phyloP scores from a whole-genome alignment of 2,329 filamentous ascomycete genomes.

The Clathrospora elynae region DNA sequence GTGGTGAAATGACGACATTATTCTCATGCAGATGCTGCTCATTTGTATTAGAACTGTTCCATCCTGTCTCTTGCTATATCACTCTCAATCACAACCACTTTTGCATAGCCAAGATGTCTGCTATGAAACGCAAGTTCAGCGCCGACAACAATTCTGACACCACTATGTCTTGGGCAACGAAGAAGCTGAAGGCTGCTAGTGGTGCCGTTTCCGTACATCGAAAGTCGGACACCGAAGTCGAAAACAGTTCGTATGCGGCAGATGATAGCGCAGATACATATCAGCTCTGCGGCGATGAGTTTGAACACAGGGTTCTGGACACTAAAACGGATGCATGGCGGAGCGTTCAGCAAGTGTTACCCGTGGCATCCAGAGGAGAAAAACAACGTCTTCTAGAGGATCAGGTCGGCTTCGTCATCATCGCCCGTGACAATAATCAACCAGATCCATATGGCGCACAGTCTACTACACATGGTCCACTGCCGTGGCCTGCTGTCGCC shows the following conservation, averaged over 20 bases:
- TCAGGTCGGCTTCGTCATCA: slow-evolving; percentile 19
- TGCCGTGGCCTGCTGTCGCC: slow-evolving; percentile 11
- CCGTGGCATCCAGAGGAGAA: not conserved
- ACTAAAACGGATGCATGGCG: too few species aligned
- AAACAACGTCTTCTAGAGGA: slow-evolving; percentile 4
- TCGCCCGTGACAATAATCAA: slow-evolving; percentile 19
- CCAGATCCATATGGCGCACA: slow-evolving; percentile 12
- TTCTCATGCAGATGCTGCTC: too few species aligned
- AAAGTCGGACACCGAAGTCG: not conserved
- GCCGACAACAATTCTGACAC: not conserved
- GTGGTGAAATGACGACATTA: too few species aligned
- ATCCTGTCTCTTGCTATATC: too few species aligned
- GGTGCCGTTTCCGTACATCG: not conserved
- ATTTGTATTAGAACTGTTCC: too few species aligned
- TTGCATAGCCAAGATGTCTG: too few species aligned
- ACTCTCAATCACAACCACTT: too few species aligned
- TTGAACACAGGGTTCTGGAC: not conserved
- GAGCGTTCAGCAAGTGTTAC: not conserved
- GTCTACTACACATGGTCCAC: slow-evolving; percentile 14
- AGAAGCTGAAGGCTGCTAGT: not conserved
- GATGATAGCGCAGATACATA: slow-evolving; percentile 2
- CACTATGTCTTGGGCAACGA: not conserved
- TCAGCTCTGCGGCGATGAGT: not conserved
- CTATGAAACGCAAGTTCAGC: not conserved
- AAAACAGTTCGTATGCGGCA: too few species aligned